phyloP scores from a whole-genome alignment of 2,329 filamentous ascomycete genomes.

The Beauveria australis region DNA sequence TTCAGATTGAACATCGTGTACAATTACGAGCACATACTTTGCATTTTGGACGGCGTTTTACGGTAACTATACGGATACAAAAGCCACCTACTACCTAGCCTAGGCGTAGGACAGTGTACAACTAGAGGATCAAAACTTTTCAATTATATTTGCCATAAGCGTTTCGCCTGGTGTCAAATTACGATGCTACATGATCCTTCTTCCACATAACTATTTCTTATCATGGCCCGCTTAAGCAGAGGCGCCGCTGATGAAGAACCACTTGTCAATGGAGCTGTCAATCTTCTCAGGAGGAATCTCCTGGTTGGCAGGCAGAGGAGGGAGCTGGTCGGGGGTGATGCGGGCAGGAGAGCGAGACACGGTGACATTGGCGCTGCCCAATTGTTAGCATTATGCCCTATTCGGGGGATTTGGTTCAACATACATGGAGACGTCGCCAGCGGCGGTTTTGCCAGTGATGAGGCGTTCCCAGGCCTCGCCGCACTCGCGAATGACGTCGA shows the following conservation, averaged over 20 bases:
- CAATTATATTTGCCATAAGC: conserved; percentile 3
- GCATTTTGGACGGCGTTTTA: conserved; percentile 27
- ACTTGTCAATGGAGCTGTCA: conserved; percentile 97
- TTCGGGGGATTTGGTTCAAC: conserved; percentile 26
- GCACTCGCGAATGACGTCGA: conserved; percentile 92
- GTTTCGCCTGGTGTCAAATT: background rate
- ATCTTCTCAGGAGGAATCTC: conserved; percentile 80
- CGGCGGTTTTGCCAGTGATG: conserved; percentile 77
- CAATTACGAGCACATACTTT: conserved; percentile 17
- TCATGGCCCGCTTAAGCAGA: conserved; percentile 51
- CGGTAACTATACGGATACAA: background rate
- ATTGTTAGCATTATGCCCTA: conserved; percentile 22
- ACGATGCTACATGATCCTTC: background rate
- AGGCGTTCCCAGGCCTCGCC: conserved; percentile 95
- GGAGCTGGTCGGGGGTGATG: conserved; percentile 60
- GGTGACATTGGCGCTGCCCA: conserved; percentile 65
- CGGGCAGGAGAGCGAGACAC: conserved; percentile 67
- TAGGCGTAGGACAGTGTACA: background rate
- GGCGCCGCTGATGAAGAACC: conserved; percentile 99
- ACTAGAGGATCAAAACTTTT: conserved; percentile 8
- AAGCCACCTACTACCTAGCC: background rate
- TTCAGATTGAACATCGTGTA: background rate
- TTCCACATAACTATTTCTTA: background rate
- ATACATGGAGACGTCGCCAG: conserved; percentile 75
- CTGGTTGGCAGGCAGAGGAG: conserved; percentile 70